Evolutionary conservation across 495 filamentous ascomycete genomes (phyloP).

Genomic region (Penicillium steckii): DNA sequence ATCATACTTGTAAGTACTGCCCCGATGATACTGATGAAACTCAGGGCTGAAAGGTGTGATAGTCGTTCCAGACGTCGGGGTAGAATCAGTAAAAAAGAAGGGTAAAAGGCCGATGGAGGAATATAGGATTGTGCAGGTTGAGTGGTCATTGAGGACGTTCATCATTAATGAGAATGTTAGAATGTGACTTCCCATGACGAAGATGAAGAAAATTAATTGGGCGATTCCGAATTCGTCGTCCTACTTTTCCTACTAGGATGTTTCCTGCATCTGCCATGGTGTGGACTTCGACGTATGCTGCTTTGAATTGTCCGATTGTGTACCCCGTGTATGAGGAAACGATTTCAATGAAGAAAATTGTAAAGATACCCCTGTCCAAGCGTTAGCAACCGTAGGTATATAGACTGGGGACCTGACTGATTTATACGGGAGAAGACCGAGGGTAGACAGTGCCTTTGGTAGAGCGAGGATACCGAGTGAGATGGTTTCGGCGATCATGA

Average conservation of each 20-base stretch:
- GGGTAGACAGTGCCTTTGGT: slow-evolving; percentile 52
- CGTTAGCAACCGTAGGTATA: slow-evolving; percentile 33
- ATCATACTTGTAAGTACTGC: slow-evolving; percentile 68
- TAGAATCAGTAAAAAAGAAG: slow-evolving; percentile 57
- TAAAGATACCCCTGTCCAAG: slow-evolving; percentile 39
- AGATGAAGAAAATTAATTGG: slow-evolving; percentile 62
- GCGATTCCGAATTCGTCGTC: slow-evolving; percentile 59
- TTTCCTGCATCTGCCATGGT: slow-evolving; percentile 67
- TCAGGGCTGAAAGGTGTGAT: slow-evolving; percentile 56
- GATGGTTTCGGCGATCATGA: slow-evolving; percentile 66
- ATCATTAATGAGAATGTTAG: slow-evolving; percentile 71
- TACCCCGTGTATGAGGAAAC: slow-evolving; percentile 72
- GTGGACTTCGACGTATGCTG: slow-evolving; percentile 58
- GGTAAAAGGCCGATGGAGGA: slow-evolving; percentile 57
- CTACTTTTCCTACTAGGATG: slow-evolving; percentile 56
- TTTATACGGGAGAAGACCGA: slow-evolving; percentile 55
- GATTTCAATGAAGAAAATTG: slow-evolving; percentile 59
- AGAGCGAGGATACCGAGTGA: slow-evolving; percentile 61
- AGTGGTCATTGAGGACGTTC: slow-evolving; percentile 59
- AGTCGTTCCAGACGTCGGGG: slow-evolving; percentile 58
- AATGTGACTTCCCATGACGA: slow-evolving; percentile 73
- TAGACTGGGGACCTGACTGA: slow-evolving; percentile 52
- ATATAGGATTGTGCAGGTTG: slow-evolving; percentile 62
- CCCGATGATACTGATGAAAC: slow-evolving; percentile 59
- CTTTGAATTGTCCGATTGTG: slow-evolving; percentile 67